A percentile compares a stretch with the other conserved stretches of the same genome.
These are phyloP conservation scores for Leptodermis oblonga DNA, from an alignment of 257 asterid genomes.

Conservation along the genomic window DNA sequence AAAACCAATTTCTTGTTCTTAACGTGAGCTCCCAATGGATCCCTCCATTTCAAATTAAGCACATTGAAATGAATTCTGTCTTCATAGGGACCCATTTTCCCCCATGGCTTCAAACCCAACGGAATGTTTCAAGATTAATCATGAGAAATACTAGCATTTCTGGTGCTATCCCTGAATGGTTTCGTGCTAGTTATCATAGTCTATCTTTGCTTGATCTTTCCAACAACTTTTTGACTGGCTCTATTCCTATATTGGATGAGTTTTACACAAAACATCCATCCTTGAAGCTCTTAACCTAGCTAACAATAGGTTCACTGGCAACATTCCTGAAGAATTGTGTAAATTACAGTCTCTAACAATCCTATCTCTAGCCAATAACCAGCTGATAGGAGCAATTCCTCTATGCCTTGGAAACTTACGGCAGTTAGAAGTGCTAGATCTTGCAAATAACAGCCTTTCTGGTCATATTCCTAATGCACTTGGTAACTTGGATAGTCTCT, in stretches of 20 bases:
- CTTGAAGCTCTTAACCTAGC: background rate
- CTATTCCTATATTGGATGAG: background rate
- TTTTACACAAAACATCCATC: background rate
- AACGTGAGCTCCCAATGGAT: conserved; percentile 16
- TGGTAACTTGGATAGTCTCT: conserved; percentile 15
- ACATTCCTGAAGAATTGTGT: conserved; percentile 1
- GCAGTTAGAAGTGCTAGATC: conserved; percentile 3
- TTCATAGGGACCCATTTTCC: conserved; percentile 3
- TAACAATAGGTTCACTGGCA: background rate
- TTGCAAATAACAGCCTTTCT: conserved; percentile 10
- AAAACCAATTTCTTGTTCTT: background rate
- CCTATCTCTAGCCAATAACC: conserved; percentile 9
- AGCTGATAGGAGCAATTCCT: background rate
- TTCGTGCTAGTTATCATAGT: background rate
- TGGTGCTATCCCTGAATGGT: background rate
- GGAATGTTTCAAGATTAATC: background rate
- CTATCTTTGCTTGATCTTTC: conserved; percentile 6
- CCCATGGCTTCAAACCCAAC: background rate
- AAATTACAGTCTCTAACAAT: background rate
- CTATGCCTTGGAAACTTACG: conserved; percentile 12
- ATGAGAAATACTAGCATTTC: background rate
- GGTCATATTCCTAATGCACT: conserved; percentile 25
- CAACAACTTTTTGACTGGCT: conserved; percentile 1
- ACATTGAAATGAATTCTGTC: conserved; percentile 1
- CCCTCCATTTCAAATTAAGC: conserved; percentile 9